A percentile compares a stretch with the other conserved stretches of the same genome.
Conservation (phyloP, 2,329 filamentous ascomycete species). For the Pyrenophora tritici-repentis region DNA sequence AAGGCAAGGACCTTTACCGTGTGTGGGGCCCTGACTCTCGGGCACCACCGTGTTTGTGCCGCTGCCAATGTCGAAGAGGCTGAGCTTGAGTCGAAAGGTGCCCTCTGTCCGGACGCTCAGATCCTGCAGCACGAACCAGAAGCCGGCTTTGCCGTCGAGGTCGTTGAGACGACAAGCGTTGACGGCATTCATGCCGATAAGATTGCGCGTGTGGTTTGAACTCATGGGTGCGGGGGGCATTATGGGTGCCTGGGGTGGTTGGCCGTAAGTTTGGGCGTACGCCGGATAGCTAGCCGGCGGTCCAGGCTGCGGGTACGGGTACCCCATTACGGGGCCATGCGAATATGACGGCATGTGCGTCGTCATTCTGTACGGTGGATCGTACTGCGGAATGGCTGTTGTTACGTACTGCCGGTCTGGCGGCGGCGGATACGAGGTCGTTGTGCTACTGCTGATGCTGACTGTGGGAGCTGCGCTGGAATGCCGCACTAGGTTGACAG, state of each 20-base stretch:
- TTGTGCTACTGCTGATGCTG: constrained; percentile 80
- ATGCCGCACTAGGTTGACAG: constrained; percentile 72
- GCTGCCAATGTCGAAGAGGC: constrained; percentile 81
- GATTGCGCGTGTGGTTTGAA: constrained; percentile 82
- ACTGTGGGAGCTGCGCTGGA: constrained; percentile 65
- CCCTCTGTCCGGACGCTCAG: constrained; percentile 93
- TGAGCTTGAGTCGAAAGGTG: constrained; percentile 75
- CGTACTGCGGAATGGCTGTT: constrained; percentile 40
- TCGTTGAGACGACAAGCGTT: constrained; percentile 86
- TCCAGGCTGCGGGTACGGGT: constrained; percentile 5
- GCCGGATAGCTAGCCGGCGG: constrained; percentile 4
- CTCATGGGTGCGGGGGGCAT: constrained; percentile 47
- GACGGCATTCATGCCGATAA: constrained; percentile 89
- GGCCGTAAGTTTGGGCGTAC: constrained; percentile 2
- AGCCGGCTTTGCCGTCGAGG: constrained; percentile 77
- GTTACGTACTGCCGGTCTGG: constrained; percentile 44
- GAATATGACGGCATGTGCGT: constrained; percentile 17
- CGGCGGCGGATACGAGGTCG: constrained; percentile 72
- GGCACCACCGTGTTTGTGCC: constrained; percentile 63
- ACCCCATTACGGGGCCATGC: background rate
- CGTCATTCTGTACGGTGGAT: constrained; percentile 27
- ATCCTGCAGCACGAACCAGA: constrained; percentile 97
- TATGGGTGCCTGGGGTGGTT: constrained; percentile 10
- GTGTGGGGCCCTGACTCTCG: constrained; percentile 55
- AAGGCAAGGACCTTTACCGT: constrained; percentile 77